These are phyloP conservation scores for Trichoderma aggressivum DNA, from an alignment of 2,329 filamentous ascomycete species.

Conservation along the genomic window DNA sequence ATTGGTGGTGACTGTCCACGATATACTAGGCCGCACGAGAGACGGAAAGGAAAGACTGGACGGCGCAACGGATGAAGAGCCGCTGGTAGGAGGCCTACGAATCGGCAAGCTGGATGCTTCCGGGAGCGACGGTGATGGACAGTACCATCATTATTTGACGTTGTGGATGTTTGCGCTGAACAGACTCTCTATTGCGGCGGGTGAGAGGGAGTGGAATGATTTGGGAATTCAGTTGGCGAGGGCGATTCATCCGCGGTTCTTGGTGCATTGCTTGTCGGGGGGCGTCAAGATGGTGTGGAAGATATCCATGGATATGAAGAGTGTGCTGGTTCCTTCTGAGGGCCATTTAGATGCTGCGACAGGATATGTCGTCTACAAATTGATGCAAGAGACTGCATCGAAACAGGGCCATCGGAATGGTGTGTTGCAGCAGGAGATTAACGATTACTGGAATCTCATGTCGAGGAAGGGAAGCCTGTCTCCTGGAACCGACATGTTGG, in stretches of 20 bases:
- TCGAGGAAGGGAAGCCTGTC: conserved; percentile 37
- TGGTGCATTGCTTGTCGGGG: conserved; percentile 28
- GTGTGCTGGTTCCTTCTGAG: conserved; percentile 46
- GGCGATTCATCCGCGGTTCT: conserved; percentile 52
- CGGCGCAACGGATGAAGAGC: conserved; percentile 49
- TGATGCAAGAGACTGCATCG: conserved; percentile 44
- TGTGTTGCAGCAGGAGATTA: conserved; percentile 46
- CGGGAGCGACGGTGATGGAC: conserved; percentile 54
- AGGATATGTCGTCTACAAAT: conserved; percentile 48
- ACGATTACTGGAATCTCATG: conserved; percentile 50
- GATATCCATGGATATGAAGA: conserved; percentile 46
- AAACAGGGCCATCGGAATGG: conserved; percentile 18
- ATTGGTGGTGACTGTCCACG: conserved; percentile 51
- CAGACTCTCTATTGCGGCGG: conserved; percentile 46
- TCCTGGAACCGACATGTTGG: conserved; percentile 49
- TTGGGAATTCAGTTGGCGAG: conserved; percentile 51
- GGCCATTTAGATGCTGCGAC: conserved; percentile 56
- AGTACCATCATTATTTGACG: conserved; percentile 61
- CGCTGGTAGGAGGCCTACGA: conserved; percentile 52
- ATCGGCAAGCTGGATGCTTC: conserved; percentile 52
- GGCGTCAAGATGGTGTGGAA: conserved; percentile 52
- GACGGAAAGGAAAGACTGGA: conserved; percentile 46
- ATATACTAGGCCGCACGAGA: conserved; percentile 49
- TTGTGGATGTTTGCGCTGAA: conserved; percentile 63
- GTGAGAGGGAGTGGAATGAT: conserved; percentile 45